phyloP scores from a whole-genome alignment of 2,329 filamentous ascomycete genomes.

The Colletotrichum tofieldiae region DNA sequence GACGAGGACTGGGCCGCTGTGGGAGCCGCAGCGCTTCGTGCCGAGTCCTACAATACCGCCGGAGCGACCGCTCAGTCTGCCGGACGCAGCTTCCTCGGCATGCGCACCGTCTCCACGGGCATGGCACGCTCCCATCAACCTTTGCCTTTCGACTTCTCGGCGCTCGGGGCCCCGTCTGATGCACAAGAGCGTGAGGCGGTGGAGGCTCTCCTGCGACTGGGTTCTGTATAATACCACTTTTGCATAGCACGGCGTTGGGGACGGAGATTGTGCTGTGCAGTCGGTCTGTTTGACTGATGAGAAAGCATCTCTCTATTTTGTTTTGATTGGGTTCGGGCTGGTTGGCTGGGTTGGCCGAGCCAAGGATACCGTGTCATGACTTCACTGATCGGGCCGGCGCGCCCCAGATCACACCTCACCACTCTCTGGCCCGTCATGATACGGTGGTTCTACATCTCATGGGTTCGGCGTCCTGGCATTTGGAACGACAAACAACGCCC shows the following conservation, averaged over 20 bases:
- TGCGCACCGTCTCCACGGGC: constrained; percentile 68
- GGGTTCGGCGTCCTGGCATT: constrained; percentile 42
- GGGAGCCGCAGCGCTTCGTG: constrained; percentile 86
- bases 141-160: constrained; percentile 67
- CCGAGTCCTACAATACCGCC: constrained; percentile 73
- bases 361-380: constrained; percentile 52
- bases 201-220: constrained; percentile 84
- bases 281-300: constrained; percentile 31
- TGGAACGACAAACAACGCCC: constrained; percentile 38
- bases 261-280: constrained; percentile 37
- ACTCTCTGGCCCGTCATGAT: constrained; percentile 49
- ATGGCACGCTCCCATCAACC: constrained; percentile 69
- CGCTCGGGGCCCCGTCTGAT: constrained; percentile 69
- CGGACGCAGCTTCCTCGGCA: constrained; percentile 54
- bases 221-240: constrained; percentile 77
- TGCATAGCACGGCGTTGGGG: constrained; percentile 69
- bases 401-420: constrained; percentile 48
- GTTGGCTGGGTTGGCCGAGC: constrained; percentile 45
- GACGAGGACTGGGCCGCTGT: constrained; percentile 97
- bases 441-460: constrained; percentile 46
- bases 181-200: constrained; percentile 86
- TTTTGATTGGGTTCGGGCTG: constrained; percentile 22
- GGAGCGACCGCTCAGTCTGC: constrained; percentile 66
- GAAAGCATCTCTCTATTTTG: constrained; percentile 29
- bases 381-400: constrained; percentile 51